Percentiles rank a stretch among this genome's conserved stretches.
phyloP scores from a whole-genome alignment of 129 eudicot species.

The Tagetes erecta region DNA sequence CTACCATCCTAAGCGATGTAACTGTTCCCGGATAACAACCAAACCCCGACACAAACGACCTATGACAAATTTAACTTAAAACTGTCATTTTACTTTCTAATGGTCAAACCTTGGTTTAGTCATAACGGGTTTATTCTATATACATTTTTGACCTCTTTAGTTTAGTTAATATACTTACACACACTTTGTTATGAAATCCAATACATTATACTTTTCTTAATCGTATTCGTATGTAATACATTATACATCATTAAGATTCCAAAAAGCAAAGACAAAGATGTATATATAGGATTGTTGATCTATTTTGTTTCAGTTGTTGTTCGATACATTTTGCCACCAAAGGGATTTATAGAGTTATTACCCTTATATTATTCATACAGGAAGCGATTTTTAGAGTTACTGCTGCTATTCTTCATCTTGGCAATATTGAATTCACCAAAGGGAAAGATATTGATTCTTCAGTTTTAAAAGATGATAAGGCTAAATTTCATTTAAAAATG shows the following conservation, averaged over 20 bases:
- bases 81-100: too few species aligned
- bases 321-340: not conserved
- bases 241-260: not conserved
- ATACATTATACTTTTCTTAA: not conserved
- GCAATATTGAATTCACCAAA: constrained; percentile 87
- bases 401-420: constrained; percentile 98
- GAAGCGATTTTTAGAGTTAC: constrained; percentile 98
- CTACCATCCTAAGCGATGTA: too few species aligned
- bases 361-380: constrained; percentile 40
- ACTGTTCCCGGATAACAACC: too few species aligned
- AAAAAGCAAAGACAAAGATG: not conserved
- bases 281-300: not conserved
- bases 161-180: too few species aligned
- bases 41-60: too few species aligned
- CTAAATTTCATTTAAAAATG: constrained; percentile 87
- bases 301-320: not conserved
- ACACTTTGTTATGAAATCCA: too few species aligned
- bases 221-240: constrained; percentile 10
- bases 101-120: too few species aligned
- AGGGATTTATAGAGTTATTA: constrained; percentile 13
- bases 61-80: too few species aligned
- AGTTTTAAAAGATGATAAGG: constrained; percentile 70
- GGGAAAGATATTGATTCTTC: constrained; percentile 95
- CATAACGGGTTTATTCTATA: too few species aligned
- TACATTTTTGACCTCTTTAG: too few species aligned